Percentiles rank a stretch among this genome's conserved stretches.
Conservation (phyloP, 495 filamentous ascomycete species). For the Cudoniella acicularis region DNA sequence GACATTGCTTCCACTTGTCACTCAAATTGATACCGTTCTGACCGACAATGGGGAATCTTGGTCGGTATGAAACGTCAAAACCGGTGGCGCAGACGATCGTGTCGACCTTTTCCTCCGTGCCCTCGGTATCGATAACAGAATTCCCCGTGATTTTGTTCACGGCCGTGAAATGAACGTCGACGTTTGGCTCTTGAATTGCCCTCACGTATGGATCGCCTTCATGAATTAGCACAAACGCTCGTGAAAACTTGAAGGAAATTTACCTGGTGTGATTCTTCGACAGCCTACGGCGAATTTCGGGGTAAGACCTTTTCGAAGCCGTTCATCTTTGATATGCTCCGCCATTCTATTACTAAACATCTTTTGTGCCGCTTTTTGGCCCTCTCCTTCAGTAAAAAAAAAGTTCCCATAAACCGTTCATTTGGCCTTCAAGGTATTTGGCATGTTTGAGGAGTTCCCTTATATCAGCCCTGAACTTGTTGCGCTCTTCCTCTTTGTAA, state of each 20-base stretch:
- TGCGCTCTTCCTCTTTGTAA: slow-evolving; percentile 30
- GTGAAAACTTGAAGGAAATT: slow-evolving; percentile 13
- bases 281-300: slow-evolving; percentile 64
- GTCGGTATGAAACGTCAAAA: slow-evolving; percentile 54
- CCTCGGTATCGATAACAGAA: slow-evolving; percentile 54
- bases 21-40: slow-evolving; percentile 48
- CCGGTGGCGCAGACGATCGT: slow-evolving; percentile 66
- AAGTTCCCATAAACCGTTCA: slow-evolving; percentile 35
- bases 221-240: not conserved
- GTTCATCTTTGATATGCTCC: slow-evolving; percentile 38
- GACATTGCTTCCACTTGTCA: slow-evolving; percentile 49
- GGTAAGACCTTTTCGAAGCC: slow-evolving; percentile 31
- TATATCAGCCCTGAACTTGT: slow-evolving; percentile 30
- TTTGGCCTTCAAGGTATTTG: slow-evolving; percentile 35
- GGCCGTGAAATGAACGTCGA: slow-evolving; percentile 51
- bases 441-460: slow-evolving; percentile 31
- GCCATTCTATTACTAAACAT: slow-evolving; percentile 31
- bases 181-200: slow-evolving; percentile 58
- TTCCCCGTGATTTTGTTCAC: slow-evolving; percentile 57
- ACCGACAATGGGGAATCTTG: slow-evolving; percentile 54
- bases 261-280: slow-evolving; percentile 64
- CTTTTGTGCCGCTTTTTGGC: slow-evolving; percentile 28
- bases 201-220: slow-evolving; percentile 51
- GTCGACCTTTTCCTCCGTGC: slow-evolving; percentile 48
- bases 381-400: slow-evolving; percentile 33